A percentile compares a stretch with the other conserved stretches of the same genome.
Conservation (phyloP, 2,329 filamentous ascomycete species). For the Akanthomyces lecanii region DNA sequence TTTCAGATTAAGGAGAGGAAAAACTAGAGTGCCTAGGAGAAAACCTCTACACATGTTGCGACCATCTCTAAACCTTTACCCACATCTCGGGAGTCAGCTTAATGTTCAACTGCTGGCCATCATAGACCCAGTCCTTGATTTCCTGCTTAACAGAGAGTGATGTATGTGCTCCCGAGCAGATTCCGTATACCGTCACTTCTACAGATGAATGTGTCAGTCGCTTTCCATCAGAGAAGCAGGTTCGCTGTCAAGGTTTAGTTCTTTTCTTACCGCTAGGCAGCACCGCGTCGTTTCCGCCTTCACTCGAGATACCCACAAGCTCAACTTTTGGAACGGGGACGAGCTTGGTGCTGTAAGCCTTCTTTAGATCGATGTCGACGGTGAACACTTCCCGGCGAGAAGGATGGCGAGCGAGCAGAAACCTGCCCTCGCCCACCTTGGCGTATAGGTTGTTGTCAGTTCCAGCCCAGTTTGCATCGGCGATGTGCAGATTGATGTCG, state of each 20-base stretch:
- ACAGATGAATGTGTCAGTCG: neutral
- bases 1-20: no score
- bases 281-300: neutral
- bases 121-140: neutral
- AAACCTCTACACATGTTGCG: no score
- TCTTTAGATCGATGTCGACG: constrained; percentile 66
- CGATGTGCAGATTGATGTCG: neutral
- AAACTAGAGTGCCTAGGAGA: no score
- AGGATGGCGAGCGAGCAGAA: neutral
- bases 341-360: constrained; percentile 78
- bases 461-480: neutral
- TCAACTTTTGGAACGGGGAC: constrained; percentile 88
- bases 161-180: neutral
- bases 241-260: no score
- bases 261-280: neutral
- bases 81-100: neutral
- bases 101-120: neutral
- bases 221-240: neutral
- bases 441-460: neutral
- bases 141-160: neutral
- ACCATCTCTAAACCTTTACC: neutral
- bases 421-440: neutral
- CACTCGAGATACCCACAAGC: constrained; percentile 27
- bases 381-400: neutral
- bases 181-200: neutral